Evolutionary conservation across 2,329 filamentous ascomycete species (phyloP), one percentile per base, ranked within the genome.

Genomic region (Bisporella sp.): DNA sequence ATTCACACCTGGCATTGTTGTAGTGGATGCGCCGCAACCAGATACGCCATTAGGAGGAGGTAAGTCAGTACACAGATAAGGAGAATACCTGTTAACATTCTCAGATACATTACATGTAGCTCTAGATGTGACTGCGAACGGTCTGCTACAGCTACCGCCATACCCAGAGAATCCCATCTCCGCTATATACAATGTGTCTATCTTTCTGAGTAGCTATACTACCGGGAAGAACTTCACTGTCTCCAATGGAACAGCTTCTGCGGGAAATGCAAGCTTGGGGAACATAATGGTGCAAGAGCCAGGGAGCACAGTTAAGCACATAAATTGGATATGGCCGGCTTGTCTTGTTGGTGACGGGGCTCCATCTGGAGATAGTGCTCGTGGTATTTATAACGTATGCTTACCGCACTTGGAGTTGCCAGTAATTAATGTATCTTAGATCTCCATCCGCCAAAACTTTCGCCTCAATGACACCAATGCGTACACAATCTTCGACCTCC

Each of bases 371-470:
- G 69, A 69, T 50, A 79, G 74, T 46, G 76, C 75, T 29, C 72
- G 81, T 3, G 84, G 83, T 3, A 68, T 71, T 13, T 87, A 87
- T 63, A 87, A 88, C 59, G 62, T 63, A 55, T 29, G 52, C n/a
- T n/a, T 8, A 31, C 35, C 21, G 28, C 21, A 41, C 5, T 12
- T 29, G 8, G 6, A 4, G 28, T 43, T 12, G 31, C 29, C 28
- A 6, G 37, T 46, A 5, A 35, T 21, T 31, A 33, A n/a, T 32
- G 5, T 9, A 12, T 6, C 28, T 21, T 30, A 81, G 76, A 82
- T 88, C 60, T 85, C 82, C 5, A 85, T 88, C 58, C 82, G 83
- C 49, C 84, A 88, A 60, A 82, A 76, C 59, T 88, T 85, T 64
- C 75, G 80, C 9, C 71, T 86, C 49, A 85, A 87, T 61, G 75